These are phyloP conservation scores for Sphaerosporella brunnea DNA, from an alignment of 495 filamentous ascomycete genomes.

Conservation along the genomic window DNA sequence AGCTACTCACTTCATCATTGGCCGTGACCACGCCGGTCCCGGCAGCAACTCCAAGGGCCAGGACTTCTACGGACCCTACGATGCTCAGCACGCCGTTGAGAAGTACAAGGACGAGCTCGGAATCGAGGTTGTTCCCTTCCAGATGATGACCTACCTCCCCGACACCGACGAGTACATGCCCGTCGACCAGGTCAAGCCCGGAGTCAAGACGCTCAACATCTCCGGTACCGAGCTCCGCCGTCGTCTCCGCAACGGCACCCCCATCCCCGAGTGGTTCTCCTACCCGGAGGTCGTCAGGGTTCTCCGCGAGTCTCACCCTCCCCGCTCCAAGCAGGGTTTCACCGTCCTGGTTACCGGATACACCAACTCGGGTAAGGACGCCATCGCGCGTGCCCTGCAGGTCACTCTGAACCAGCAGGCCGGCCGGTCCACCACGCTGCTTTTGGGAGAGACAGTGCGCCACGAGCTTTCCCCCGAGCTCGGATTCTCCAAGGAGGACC, in stretches of 20 bases:
- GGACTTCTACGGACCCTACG: constrained; percentile 97
- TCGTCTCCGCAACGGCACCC: constrained; percentile 70
- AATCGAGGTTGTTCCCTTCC: constrained; percentile 97
- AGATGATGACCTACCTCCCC: constrained; percentile 97
- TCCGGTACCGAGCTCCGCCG: constrained; percentile 87
- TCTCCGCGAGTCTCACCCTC: constrained; percentile 81
- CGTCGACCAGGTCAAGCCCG: constrained; percentile 67
- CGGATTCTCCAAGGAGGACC: constrained; percentile 84
- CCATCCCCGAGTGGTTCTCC: constrained; percentile 98
- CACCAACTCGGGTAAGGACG: constrained; percentile 91
- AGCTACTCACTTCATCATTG: constrained; percentile 97
- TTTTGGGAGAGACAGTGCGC: constrained; percentile 89
- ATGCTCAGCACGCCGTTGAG: constrained; percentile 93
- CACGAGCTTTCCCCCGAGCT: constrained; percentile 85
- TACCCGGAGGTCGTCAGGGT: constrained; percentile 97
- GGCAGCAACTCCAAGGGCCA: constrained; percentile 91
- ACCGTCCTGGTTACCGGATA: constrained; percentile 96
- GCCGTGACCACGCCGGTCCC: constrained; percentile 91
- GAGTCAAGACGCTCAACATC: constrained; percentile 85
- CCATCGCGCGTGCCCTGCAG: constrained; percentile 85
- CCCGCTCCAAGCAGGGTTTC: constrained; percentile 79
- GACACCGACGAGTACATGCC: constrained; percentile 93
- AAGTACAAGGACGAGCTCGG: constrained; percentile 91
- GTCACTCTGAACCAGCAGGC: constrained; percentile 97
- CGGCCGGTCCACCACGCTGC: constrained; percentile 78